Evolutionary conservation across 192 early-diverging fungal species (phyloP).

Genomic region (Spizellomyces punctatus): DNA sequence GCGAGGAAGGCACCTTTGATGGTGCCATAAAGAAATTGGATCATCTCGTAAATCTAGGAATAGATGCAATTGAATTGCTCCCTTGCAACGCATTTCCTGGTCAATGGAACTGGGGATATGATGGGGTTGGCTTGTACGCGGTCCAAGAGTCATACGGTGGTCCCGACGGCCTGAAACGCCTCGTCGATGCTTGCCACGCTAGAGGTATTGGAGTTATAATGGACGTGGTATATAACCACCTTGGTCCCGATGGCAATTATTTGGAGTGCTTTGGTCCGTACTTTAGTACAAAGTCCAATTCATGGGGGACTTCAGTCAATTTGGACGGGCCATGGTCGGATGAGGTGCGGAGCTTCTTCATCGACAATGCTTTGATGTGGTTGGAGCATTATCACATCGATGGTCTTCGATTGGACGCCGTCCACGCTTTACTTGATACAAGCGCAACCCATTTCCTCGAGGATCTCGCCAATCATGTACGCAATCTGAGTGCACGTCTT

Average conservation of each 20-base stretch:
- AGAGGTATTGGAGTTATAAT: conserved; percentile 77
- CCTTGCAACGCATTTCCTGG: conserved; percentile 40
- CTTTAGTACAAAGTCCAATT: conserved; percentile 38
- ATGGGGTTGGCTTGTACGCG: conserved; percentile 35
- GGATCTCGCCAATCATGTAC: conserved; percentile 22
- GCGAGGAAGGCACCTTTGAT: conserved; percentile 33
- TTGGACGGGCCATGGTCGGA: conserved; percentile 27
- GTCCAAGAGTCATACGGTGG: conserved; percentile 46
- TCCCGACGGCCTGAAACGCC: conserved; percentile 80
- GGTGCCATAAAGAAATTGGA: conserved; percentile 31
- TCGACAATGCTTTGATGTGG: conserved; percentile 41
- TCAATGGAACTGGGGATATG: conserved; percentile 40
- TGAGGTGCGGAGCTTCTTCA: conserved; percentile 34
- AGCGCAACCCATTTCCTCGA: conserved; percentile 34
- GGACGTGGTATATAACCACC: conserved; percentile 78
- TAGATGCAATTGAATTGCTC: conserved; percentile 32
- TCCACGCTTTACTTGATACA: conserved; percentile 31
- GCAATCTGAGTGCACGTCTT: conserved; percentile 28
- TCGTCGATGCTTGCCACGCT: conserved; percentile 83
- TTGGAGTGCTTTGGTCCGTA: conserved; percentile 40
- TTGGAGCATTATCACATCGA: conserved; percentile 33
- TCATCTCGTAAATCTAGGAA: conserved; percentile 22
- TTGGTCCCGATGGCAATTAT: conserved; percentile 37
- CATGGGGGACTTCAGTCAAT: conserved; percentile 38
- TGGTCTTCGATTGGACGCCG: conserved; percentile 31